Percentiles rank a stretch among this genome's conserved stretches.
Conservation (phyloP, 176 grass and related monocot species). For the Raddia distichophylla region DNA sequence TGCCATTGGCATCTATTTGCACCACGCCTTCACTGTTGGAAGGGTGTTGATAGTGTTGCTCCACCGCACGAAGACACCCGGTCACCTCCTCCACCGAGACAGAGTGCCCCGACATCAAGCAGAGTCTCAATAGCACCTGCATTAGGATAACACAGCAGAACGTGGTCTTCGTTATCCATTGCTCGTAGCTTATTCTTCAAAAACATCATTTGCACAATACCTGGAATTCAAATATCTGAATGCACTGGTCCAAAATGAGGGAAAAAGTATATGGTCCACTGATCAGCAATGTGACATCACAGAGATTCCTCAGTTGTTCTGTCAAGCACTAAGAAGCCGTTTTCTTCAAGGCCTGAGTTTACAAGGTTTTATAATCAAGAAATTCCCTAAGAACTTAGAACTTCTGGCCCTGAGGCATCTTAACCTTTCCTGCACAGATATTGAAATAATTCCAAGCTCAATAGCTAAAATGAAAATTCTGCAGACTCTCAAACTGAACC, state of each 20-base stretch:
- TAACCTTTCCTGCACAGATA: slow-evolving; percentile 11
- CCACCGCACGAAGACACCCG: no score
- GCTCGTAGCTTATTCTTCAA: not conserved
- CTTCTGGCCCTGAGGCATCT: slow-evolving; percentile 18
- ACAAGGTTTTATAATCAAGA: not conserved
- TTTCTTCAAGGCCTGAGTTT: not conserved
- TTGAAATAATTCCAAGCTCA: not conserved
- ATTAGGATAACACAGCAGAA: no score
- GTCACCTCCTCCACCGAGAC: no score
- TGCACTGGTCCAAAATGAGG: not conserved
- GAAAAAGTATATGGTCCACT: not conserved
- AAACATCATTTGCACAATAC: not conserved
- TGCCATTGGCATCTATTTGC: no score
- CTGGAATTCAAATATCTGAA: not conserved
- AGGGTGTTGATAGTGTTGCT: no score
- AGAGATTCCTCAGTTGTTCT: not conserved
- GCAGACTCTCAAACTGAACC: not conserved
- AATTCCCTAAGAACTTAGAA: not conserved
- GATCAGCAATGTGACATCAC: slow-evolving; percentile 22
- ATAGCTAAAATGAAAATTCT: not conserved
- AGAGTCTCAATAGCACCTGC: no score
- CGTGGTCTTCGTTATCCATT: not conserved
- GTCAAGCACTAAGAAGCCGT: no score
- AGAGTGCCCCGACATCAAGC: no score
- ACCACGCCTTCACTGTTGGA: no score